These are phyloP conservation scores for Prinsepia uniflora DNA, from an alignment of 306 rosid species.

Conservation along the genomic window DNA sequence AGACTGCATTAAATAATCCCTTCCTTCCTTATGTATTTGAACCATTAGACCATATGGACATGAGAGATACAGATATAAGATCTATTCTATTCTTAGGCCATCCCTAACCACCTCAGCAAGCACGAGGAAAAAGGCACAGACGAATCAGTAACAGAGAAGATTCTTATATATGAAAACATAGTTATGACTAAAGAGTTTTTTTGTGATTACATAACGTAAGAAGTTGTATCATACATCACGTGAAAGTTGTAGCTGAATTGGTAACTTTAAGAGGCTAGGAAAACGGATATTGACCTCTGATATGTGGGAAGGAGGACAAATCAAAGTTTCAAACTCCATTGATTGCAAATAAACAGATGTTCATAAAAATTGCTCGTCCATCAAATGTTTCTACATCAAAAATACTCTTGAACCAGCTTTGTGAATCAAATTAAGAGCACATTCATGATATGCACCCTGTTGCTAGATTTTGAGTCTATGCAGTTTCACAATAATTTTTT, in stretches of 20 bases:
- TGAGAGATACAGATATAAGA: not conserved
- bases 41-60: not conserved
- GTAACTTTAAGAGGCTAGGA: not conserved
- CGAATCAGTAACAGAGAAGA: not conserved
- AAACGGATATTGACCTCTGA: not conserved
- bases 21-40: not conserved
- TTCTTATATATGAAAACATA: not conserved
- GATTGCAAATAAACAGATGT: not conserved
- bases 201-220: not conserved
- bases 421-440: not conserved
- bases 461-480: not conserved
- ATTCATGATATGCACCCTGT: not conserved
- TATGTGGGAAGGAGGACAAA: not conserved
- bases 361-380: not conserved
- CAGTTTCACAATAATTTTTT: not conserved
- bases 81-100: not conserved
- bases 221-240: not conserved
- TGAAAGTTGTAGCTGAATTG: not conserved
- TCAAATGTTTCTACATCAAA: not conserved
- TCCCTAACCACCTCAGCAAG: conserved; percentile 5
- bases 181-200: not conserved
- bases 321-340: not conserved
- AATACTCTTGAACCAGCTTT: not conserved
- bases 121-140: not conserved
- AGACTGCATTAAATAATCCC: not conserved